A percentile compares a stretch with the other conserved stretches of the same genome.
phyloP scores from a whole-genome alignment of 352 stramenopile genomes.

The Globisporangium sylvaticum region DNA sequence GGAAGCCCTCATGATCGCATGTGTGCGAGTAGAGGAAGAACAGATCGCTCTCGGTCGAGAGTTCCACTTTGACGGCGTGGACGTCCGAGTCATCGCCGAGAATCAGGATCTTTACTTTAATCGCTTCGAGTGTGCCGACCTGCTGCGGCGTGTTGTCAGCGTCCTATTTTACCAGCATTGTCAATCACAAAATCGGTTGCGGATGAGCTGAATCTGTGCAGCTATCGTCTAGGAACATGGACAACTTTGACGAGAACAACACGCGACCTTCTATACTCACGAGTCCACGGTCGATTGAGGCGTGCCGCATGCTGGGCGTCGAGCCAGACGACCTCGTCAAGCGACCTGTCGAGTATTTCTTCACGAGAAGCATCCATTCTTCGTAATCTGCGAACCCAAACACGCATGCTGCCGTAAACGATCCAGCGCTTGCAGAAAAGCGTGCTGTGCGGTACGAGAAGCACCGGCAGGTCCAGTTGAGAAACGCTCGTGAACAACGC shows the following conservation, averaged over 20 bases:
- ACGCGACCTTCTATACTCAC: constrained; percentile 37
- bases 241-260: constrained; percentile 64
- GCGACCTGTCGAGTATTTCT: constrained; percentile 56
- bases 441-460: constrained; percentile 58
- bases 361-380: constrained; percentile 16
- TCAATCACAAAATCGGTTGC: not conserved
- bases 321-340: constrained; percentile 62
- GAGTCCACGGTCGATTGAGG: constrained; percentile 66
- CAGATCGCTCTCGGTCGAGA: constrained; percentile 91
- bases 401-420: constrained; percentile 16
- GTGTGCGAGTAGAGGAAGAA: constrained; percentile 93
- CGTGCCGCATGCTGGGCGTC: constrained; percentile 69
- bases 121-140: constrained; percentile 90
- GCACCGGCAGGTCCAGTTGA: constrained; percentile 44
- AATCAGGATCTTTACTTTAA: constrained; percentile 94
- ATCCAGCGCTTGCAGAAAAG: constrained; percentile 42
- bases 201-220: not conserved
- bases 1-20: constrained; percentile 85
- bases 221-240: constrained; percentile 17
- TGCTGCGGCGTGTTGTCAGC: constrained; percentile 83
- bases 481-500: constrained; percentile 44
- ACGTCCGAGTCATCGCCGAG: constrained; percentile 82
- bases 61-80: constrained; percentile 85
- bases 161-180: constrained; percentile 32
- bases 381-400: not conserved